A percentile compares a stretch with the other conserved stretches of the same genome.
phyloP scores from a whole-genome alignment of 1,139 yeast genomes.

The Candida neerlandica region DNA sequence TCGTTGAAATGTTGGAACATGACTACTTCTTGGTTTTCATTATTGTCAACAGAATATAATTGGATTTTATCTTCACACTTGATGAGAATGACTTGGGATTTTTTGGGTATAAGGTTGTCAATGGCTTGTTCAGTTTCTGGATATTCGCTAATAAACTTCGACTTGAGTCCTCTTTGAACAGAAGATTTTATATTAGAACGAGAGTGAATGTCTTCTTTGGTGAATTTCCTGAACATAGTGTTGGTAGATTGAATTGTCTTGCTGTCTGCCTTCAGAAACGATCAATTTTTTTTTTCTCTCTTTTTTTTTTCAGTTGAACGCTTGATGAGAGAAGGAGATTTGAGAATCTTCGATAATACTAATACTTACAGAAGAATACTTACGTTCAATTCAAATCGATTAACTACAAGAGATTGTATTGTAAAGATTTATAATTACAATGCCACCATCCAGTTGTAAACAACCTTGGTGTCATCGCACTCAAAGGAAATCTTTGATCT shows the following conservation, averaged over 20 bases:
- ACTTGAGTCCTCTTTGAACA: constrained; percentile 80
- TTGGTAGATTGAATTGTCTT: neutral
- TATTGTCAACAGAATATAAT: constrained; percentile 55
- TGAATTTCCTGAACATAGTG: constrained; percentile 72
- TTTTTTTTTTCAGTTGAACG: neutral
- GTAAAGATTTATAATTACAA: constrained; percentile 75
- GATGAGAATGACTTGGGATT: constrained; percentile 77
- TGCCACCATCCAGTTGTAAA: constrained; percentile 52
- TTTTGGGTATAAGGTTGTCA: constrained; percentile 86
- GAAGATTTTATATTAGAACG: constrained; percentile 92
- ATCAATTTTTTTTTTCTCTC: neutral
- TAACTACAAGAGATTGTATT: constrained; percentile 21
- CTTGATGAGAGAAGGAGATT: neutral
- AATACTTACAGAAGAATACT: neutral
- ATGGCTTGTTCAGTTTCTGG: constrained; percentile 72
- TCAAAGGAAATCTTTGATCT: constrained; percentile 61
- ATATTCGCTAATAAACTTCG: constrained; percentile 71
- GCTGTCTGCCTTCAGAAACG: neutral
- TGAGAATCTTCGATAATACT: neutral
- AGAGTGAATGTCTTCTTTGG: constrained; percentile 85
- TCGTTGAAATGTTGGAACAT: constrained; percentile 78
- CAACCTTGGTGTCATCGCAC: constrained; percentile 69
- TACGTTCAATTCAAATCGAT: too few relatives aligned
- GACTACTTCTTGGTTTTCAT: constrained; percentile 40
- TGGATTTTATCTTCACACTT: constrained; percentile 91